phyloP scores from a whole-genome alignment of 2,329 filamentous ascomycete species.

The Tolypocladium inflatum region DNA sequence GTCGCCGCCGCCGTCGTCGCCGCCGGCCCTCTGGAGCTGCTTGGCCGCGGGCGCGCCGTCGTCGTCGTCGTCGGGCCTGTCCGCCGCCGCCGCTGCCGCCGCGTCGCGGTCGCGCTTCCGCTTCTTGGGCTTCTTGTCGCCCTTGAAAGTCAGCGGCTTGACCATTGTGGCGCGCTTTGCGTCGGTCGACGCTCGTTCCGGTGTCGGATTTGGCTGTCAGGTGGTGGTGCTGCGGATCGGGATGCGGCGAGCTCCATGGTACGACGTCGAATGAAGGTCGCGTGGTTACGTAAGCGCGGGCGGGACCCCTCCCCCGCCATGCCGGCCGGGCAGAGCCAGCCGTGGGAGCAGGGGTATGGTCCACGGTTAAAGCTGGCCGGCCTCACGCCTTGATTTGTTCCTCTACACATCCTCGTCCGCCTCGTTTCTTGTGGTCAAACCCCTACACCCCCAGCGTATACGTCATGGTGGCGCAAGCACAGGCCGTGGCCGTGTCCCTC shows the following conservation, averaged over 20 bases:
- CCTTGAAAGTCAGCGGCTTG: constrained; percentile 89
- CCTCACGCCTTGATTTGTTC: not conserved
- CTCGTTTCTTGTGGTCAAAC: not conserved
- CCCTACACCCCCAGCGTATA: not conserved
- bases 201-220: not conserved
- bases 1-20: constrained; percentile 32
- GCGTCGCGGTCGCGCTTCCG: constrained; percentile 58
- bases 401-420: not conserved
- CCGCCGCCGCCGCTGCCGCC: constrained; percentile 9
- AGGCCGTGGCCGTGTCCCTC: constrained; percentile 53
- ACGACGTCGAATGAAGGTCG: not conserved
- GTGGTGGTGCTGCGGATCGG: constrained; percentile 9
- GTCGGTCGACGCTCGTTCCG: not conserved
- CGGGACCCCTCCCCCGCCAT: constrained; percentile 1
- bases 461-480: constrained; percentile 36
- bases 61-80: constrained; percentile 37
- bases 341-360: not conserved
- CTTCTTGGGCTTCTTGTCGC: constrained; percentile 92
- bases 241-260: constrained; percentile 23
- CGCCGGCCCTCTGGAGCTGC: constrained; percentile 12
- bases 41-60: constrained; percentile 18
- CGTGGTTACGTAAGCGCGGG: constrained; percentile 14
- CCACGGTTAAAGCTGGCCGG: not conserved
- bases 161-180: constrained; percentile 48
- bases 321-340: no score